Conservation (phyloP, 192 early-diverging fungal species). For the Gaertneriomyces sp. region DNA sequence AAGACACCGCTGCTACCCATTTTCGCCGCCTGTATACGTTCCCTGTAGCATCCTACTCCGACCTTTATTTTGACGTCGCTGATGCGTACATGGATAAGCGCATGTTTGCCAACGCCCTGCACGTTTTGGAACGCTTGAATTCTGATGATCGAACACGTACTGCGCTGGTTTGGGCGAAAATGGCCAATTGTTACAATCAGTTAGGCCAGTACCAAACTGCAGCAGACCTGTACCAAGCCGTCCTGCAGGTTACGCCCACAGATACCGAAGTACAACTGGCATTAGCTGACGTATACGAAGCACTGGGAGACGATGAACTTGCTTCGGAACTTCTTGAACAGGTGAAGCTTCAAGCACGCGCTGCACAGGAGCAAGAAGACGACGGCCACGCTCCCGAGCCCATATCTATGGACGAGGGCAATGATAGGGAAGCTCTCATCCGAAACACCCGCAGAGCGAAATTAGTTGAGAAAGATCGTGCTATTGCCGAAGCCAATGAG, state of each 20-base stretch:
- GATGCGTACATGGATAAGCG: constrained; percentile 66
- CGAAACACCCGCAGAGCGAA: not conserved
- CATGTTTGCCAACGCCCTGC: constrained; percentile 62
- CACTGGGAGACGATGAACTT: constrained; percentile 53
- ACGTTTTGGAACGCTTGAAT: constrained; percentile 39
- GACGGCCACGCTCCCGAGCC: not conserved
- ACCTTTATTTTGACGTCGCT: constrained; percentile 71
- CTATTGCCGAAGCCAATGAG: constrained; percentile 21
- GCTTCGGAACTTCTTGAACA: constrained; percentile 24
- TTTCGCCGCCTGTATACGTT: constrained; percentile 58
- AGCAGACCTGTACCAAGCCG: constrained; percentile 44
- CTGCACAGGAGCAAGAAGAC: constrained; percentile 15
- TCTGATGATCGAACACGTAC: constrained; percentile 10
- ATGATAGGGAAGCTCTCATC: not conserved
- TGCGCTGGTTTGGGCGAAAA: constrained; percentile 48
- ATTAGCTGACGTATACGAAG: constrained; percentile 70
- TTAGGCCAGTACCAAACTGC: constrained; percentile 54
- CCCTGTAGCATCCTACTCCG: constrained; percentile 51
- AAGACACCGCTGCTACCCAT: constrained; percentile 66
- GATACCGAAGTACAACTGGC: constrained; percentile 65
- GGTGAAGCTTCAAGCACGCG: constrained; percentile 2
- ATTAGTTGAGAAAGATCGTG: constrained; percentile 12
- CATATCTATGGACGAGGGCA: not conserved
- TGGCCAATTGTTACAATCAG: constrained; percentile 60
- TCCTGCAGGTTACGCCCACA: constrained; percentile 56